Conservation (phyloP, 768 basidiomycete species). For the Pluteus cervinus region DNA sequence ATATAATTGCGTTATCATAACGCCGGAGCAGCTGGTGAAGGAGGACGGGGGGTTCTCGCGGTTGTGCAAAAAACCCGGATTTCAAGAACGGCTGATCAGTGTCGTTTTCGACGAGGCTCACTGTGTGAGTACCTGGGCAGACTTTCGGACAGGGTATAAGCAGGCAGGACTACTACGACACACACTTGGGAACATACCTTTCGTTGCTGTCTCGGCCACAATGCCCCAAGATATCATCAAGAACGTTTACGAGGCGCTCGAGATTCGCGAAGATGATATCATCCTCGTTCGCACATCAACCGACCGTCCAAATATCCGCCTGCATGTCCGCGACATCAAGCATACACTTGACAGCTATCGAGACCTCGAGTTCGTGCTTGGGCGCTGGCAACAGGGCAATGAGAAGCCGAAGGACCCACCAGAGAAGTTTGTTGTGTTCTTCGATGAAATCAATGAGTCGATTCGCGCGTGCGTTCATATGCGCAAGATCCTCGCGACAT, state of each 20-base stretch:
- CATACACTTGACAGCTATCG: neutral
- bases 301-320: constrained; percentile 1
- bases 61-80: constrained; percentile 11
- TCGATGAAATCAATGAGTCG: neutral
- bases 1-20: constrained; percentile 16
- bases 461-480: neutral
- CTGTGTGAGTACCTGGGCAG: constrained; percentile 22
- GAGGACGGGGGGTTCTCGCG: constrained; percentile 1
- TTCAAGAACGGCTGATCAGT: constrained; percentile 15
- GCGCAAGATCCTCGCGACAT: constrained; percentile 1
- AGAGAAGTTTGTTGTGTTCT: neutral
- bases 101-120: constrained; percentile 26
- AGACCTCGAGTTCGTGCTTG: neutral
- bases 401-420: neutral
- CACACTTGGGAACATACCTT: neutral
- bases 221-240: too few species aligned
- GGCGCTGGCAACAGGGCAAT: too few species aligned
- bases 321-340: neutral
- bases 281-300: neutral
- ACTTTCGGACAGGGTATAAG: constrained; percentile 21
- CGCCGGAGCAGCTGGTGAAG: constrained; percentile 17
- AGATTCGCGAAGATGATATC: neutral
- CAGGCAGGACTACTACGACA: constrained; percentile 9
- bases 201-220: neutral
- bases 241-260: neutral